Conservation (phyloP, 805 yeast genomes). For the Danielozyma ontarioensis region DNA sequence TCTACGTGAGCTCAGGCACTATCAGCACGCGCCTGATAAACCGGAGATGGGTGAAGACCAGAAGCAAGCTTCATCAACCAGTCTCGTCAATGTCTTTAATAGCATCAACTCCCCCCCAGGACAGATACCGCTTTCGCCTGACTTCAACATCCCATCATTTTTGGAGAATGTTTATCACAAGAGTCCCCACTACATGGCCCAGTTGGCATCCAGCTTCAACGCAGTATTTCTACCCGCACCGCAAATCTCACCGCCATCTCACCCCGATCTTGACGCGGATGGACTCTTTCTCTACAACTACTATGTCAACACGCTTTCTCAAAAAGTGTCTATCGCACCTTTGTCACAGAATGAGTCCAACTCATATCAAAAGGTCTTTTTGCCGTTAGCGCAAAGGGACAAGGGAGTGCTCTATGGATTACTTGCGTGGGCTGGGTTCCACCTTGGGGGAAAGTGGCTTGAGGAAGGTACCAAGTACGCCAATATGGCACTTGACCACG, state of each 20-base stretch:
- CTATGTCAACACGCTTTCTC: slow-evolving; percentile 41
- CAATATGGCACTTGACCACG: slow-evolving; percentile 41
- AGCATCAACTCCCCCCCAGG: too few relatives aligned
- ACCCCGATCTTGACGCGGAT: slow-evolving; percentile 9
- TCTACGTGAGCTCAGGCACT: slow-evolving; percentile 17
- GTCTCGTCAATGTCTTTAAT: too few relatives aligned
- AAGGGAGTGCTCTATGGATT: slow-evolving; percentile 47
- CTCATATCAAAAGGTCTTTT: slow-evolving; percentile 45
- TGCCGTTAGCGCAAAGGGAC: slow-evolving; percentile 52
- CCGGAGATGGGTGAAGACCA: too few relatives aligned
- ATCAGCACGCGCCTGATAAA: too few relatives aligned
- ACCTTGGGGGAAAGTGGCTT: slow-evolving; percentile 41
- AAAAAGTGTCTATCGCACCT: slow-evolving; percentile 45
- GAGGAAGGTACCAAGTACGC: slow-evolving; percentile 46
- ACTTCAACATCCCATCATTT: slow-evolving; percentile 8
- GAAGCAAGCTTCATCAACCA: too few relatives aligned
- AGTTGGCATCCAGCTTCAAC: slow-evolving; percentile 11
- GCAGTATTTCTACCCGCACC: slow-evolving; percentile 24
- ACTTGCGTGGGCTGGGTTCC: slow-evolving; percentile 54
- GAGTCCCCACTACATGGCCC: slow-evolving; percentile 5
- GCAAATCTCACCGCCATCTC: slow-evolving; percentile 15
- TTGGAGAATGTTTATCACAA: slow-evolving; percentile 9
- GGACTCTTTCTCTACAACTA: slow-evolving; percentile 41
- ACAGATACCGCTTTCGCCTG: slow-evolving; percentile 1
- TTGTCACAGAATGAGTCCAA: slow-evolving; percentile 39